These are phyloP conservation scores for Boletus edulis DNA, from an alignment of 768 basidiomycete species.

Conservation along the genomic window DNA sequence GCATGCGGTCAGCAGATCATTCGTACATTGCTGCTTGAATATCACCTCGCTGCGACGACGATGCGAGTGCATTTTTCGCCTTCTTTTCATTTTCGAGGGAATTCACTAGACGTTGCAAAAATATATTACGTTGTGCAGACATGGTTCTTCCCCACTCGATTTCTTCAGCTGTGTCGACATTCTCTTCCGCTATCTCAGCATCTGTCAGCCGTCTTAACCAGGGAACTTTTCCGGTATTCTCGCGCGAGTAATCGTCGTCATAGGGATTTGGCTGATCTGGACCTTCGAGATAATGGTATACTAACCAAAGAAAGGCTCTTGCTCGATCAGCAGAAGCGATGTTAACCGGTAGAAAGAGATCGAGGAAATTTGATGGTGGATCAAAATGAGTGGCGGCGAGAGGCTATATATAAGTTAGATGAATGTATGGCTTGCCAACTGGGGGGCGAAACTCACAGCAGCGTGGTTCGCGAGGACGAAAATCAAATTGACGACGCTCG, in stretches of 20 bases:
- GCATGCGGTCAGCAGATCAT: slow-evolving; percentile 9
- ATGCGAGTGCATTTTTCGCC: slow-evolving; percentile 35
- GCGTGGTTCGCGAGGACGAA: slow-evolving; percentile 82
- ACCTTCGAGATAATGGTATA: slow-evolving; percentile 79
- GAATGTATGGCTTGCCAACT: slow-evolving; percentile 6
- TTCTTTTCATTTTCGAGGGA: slow-evolving; percentile 52
- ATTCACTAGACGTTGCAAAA: slow-evolving; percentile 67
- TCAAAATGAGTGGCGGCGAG: slow-evolving; percentile 72
- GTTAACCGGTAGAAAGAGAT: slow-evolving; percentile 78
- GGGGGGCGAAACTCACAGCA: slow-evolving; percentile 47
- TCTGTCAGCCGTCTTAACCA: slow-evolving; percentile 52
- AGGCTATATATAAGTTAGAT: slow-evolving; percentile 39
- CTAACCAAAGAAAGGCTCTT: slow-evolving; percentile 76
- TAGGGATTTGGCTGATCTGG: slow-evolving; percentile 69
- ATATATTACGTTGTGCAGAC: slow-evolving; percentile 67
- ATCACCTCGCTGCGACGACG: slow-evolving; percentile 29
- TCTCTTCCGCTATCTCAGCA: slow-evolving; percentile 60
- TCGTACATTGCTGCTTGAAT: not conserved
- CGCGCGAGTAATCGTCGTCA: slow-evolving; percentile 59
- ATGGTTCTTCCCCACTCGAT: slow-evolving; percentile 74
- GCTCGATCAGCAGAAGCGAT: slow-evolving; percentile 74
- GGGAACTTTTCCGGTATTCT: slow-evolving; percentile 63
- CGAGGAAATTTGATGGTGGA: slow-evolving; percentile 69
- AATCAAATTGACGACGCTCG: slow-evolving; percentile 82
- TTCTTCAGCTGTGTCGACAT: slow-evolving; percentile 77